Percentiles rank a stretch among this genome's conserved stretches.
These are phyloP conservation scores for Niveomyces coronatus DNA, from an alignment of 2,329 filamentous ascomycete genomes.

Conservation along the genomic window DNA sequence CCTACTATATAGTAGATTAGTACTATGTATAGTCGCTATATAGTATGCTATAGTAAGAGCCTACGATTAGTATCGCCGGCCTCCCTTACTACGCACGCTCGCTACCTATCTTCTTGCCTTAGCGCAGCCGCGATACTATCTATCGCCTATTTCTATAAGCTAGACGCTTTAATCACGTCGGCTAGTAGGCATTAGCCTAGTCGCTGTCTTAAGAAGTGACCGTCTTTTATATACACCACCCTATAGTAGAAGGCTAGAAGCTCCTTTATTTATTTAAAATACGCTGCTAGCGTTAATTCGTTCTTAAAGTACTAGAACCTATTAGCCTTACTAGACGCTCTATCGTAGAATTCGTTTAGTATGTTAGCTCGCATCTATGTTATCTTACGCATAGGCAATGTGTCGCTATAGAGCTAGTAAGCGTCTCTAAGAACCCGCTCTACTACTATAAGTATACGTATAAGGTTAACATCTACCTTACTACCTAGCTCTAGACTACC, in stretches of 20 bases:
- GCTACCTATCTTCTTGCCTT: not conserved
- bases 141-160: conserved; percentile 7
- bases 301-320: conserved; percentile 8
- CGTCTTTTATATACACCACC: conserved; percentile 5
- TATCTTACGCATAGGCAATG: conserved; percentile 5
- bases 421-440: too few species aligned
- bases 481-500: too few species aligned
- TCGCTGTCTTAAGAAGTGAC: conserved; percentile 6
- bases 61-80: not conserved
- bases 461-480: too few species aligned
- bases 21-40: not conserved
- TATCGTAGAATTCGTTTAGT: conserved; percentile 4
- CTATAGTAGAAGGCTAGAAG: conserved; percentile 8
- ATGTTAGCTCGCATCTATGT: conserved; percentile 4
- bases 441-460: too few species aligned
- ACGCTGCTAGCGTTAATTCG: conserved; percentile 4
- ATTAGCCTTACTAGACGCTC: not conserved
- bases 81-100: not conserved
- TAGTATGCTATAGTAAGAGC: not conserved
- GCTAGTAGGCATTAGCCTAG: conserved; percentile 3
- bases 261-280: conserved; percentile 9
- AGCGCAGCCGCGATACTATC: conserved; percentile 1
- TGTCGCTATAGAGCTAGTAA: not conserved
- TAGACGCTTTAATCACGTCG: conserved; percentile 8
- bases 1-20: not conserved